Evolutionary conservation across 2,329 filamentous ascomycete species (phyloP).

Genomic region (Claviceps pusilla): DNA sequence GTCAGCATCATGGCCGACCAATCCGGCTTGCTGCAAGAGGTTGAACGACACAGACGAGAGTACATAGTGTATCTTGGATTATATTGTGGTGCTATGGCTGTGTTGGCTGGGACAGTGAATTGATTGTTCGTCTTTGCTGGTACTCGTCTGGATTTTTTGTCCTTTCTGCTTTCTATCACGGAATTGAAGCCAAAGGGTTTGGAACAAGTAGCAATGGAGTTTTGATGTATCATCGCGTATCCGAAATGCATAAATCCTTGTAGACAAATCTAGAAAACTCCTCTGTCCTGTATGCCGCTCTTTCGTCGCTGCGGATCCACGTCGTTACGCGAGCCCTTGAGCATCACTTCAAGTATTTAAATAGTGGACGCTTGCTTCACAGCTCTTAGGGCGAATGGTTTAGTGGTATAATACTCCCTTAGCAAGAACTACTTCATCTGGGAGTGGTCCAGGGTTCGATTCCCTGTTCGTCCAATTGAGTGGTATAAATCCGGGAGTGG

Average conservation of each 20-base stretch:
- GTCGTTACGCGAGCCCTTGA: no score
- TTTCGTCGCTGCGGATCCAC: neutral
- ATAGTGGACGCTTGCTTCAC: neutral
- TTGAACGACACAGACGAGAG: constrained; percentile 9
- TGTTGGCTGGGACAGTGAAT: constrained; percentile 5
- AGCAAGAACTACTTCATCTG: neutral
- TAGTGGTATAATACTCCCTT: constrained; percentile 10
- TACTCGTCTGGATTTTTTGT: neutral
- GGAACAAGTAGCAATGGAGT: neutral
- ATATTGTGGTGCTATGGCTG: constrained; percentile 23
- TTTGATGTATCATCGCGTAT: neutral
- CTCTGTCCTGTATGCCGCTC: no score
- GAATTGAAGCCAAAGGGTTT: neutral
- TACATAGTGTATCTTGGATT: constrained; percentile 15
- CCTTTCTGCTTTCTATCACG: neutral
- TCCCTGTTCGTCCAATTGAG: constrained; percentile 9
- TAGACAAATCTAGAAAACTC: neutral
- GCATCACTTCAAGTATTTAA: neutral
- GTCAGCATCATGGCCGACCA: constrained; percentile 20
- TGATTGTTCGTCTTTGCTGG: neutral
- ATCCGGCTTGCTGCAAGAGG: constrained; percentile 10
- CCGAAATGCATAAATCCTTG: neutral
- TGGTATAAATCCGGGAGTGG: no score
- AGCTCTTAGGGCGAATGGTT: constrained; percentile 7
- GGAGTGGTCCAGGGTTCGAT: constrained; percentile 12